These are phyloP conservation scores for Hemisphaericaspora nanyangensis DNA, from an alignment of 805 yeast genomes.

Conservation along the genomic window DNA sequence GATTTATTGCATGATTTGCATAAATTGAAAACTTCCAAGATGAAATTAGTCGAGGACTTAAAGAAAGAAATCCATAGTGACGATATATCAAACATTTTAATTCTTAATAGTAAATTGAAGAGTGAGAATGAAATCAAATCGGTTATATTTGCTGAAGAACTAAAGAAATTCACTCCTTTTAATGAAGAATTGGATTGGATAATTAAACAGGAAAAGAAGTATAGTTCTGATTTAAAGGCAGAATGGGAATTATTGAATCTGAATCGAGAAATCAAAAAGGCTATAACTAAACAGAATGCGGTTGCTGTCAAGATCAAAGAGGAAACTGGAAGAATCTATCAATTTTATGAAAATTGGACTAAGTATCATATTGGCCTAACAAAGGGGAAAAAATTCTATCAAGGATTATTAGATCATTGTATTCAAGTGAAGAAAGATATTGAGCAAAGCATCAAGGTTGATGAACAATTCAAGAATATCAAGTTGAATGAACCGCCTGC, in stretches of 20 bases:
- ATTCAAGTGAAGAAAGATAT: background rate
- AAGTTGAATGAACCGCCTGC: background rate
- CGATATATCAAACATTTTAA: slow-evolving; percentile 75
- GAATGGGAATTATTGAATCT: slow-evolving; percentile 27
- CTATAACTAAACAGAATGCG: slow-evolving; percentile 41
- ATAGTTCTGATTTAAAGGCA: slow-evolving; percentile 31
- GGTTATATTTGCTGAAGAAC: slow-evolving; percentile 60
- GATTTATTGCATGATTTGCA: slow-evolving; percentile 58
- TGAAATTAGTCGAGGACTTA: slow-evolving; percentile 56
- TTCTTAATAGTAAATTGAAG: slow-evolving; percentile 56
- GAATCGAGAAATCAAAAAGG: slow-evolving; percentile 32
- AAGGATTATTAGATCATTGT: slow-evolving; percentile 37
- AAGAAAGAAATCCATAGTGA: slow-evolving; percentile 72
- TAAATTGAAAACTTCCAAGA: slow-evolving; percentile 60
- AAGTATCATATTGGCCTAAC: slow-evolving; percentile 54
- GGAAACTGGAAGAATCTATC: slow-evolving; percentile 33
- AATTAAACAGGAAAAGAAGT: slow-evolving; percentile 56
- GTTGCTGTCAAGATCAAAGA: slow-evolving; percentile 28
- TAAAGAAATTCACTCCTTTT: slow-evolving; percentile 71
- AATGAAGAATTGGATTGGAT: slow-evolving; percentile 65
- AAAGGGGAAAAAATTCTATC: slow-evolving; percentile 65
- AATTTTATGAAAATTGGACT: slow-evolving; percentile 53
- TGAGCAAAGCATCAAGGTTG: background rate
- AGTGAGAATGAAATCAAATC: slow-evolving; percentile 55
- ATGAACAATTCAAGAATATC: slow-evolving; percentile 1